Evolutionary conservation across 306 rosid genomes (phyloP).

Genomic region (Geum urbanum): DNA sequence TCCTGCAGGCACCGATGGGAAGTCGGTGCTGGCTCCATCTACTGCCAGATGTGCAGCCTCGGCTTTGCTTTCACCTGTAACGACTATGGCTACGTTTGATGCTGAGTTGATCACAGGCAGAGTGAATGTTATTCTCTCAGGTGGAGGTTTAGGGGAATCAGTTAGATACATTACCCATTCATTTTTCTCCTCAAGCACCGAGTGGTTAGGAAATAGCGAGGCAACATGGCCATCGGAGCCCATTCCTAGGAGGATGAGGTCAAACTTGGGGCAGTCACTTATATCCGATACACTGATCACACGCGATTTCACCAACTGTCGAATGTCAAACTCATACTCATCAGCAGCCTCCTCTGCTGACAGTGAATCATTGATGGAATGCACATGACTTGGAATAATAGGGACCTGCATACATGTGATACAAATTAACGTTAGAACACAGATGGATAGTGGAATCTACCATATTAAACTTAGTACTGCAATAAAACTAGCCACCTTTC

Average conservation of each 20-base stretch:
- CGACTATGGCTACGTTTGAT: conserved; percentile 72
- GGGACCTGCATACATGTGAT: conserved; percentile 57
- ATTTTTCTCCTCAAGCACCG: conserved; percentile 61
- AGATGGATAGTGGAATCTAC: not conserved
- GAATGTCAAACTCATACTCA: conserved; percentile 81
- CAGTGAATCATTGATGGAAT: conserved; percentile 78
- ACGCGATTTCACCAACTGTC: conserved; percentile 89
- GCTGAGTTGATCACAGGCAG: conserved; percentile 96
- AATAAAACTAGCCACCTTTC: conserved; percentile 6
- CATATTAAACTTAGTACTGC: not conserved
- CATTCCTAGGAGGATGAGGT: conserved; percentile 89
- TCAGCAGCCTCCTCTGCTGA: conserved; percentile 96
- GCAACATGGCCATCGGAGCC: conserved; percentile 91
- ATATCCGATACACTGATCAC: conserved; percentile 67
- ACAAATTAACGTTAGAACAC: conserved; percentile 21
- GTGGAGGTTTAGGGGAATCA: conserved; percentile 93
- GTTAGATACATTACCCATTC: conserved; percentile 92
- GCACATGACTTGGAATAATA: conserved; percentile 79
- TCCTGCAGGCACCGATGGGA: conserved; percentile 56
- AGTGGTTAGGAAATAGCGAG: conserved; percentile 74
- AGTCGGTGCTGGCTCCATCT: conserved; percentile 44
- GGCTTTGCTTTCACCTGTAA: conserved; percentile 63
- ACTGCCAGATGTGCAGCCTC: conserved; percentile 73
- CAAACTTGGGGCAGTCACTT: conserved; percentile 92
- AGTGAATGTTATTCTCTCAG: conserved; percentile 95